Conservation (phyloP, 1,139 yeast genomes). For the Blastobotrys illinoisensis region DNA sequence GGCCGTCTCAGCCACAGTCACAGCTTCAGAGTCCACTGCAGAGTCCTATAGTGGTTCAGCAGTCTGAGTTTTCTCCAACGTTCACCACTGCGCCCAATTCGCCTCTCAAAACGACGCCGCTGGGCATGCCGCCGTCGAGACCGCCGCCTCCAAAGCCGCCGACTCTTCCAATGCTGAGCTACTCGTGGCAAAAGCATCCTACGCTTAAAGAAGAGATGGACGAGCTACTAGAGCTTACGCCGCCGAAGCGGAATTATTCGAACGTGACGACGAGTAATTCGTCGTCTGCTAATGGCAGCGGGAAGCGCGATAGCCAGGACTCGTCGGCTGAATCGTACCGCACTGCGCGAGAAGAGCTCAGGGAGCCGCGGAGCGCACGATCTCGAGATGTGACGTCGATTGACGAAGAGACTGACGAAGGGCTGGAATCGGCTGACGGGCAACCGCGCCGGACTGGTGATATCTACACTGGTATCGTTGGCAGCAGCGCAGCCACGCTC, state of each 20-base stretch:
- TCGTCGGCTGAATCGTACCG: slow-evolving; percentile 20
- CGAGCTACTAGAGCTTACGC: slow-evolving; percentile 11
- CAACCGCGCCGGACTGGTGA: neutral
- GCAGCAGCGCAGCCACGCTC: neutral
- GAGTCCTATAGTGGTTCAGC: neutral
- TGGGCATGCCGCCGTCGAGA: slow-evolving; percentile 15
- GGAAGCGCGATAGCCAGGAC: slow-evolving; percentile 12
- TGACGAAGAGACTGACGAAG: neutral
- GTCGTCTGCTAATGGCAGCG: neutral
- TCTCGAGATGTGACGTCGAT: neutral
- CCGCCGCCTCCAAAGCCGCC: slow-evolving; percentile 18
- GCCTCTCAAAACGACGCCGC: slow-evolving; percentile 7
- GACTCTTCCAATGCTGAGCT: slow-evolving; percentile 11
- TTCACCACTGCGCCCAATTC: slow-evolving; percentile 5
- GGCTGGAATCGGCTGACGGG: neutral
- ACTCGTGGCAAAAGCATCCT: slow-evolving; percentile 14
- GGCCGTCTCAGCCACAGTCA: neutral
- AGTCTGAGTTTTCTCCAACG: neutral
- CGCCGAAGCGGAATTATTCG: slow-evolving; percentile 10
- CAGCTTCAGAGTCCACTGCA: slow-evolving; percentile 3
- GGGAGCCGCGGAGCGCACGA: neutral
- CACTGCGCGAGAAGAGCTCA: slow-evolving; percentile 7
- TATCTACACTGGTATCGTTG: neutral
- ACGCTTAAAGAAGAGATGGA: slow-evolving; percentile 14
- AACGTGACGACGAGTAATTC: neutral